Base-by-base conservation (phyloP, 164 flowering plant genomes). In the Chimonanthus praecox region DNA sequence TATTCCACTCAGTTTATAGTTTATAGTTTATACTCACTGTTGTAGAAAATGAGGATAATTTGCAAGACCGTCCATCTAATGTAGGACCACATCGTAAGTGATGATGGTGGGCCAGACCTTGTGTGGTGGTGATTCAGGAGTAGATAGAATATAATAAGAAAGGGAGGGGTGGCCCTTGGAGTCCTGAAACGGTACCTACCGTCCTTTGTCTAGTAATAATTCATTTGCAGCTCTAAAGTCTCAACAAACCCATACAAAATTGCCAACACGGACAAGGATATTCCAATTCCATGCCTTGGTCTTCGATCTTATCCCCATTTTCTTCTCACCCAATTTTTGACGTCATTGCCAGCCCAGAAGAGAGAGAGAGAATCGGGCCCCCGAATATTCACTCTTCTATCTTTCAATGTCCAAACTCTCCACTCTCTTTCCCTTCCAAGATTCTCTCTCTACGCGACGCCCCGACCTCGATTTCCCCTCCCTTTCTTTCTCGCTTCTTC, bases 381-480 rank as follows among this genome's bases (percentile, higher is more conserved):
- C 10, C 47, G 68, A 66, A 66, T 66, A 66, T 66, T 66, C 68
- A 66, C 18, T 7, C 21, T 2, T 33, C 33, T 33, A 1, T 33
- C 2, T 33, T 33, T 33, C 33, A 33, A 33, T 33, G 33, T 33
- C 33, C 33, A 33, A 33, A 33, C 33, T 33, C 33, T 33, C 33
- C 33, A 33, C 33, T 33, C 46, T 11, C 46, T 48, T 4, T 9
- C 15, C 7, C 68, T 8, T 45, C 47, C 16, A 13, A 66, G 68
- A 66, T 66, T 66, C 68, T 66, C n/a, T 66, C 21, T 63, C 44
- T 63, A 66, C n/a, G 68, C 68, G 47, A 45, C 68, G 68, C 68
- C 68, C n/a, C 49, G 68, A 11, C 68, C 47, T 66, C 68, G 48
- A 44, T 18, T 46, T 16, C 68, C 68, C 68, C 68, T 44, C 68